Evolutionary conservation across 2,329 filamentous ascomycete species (phyloP).

Genomic region (Magnaporthales sp.): DNA sequence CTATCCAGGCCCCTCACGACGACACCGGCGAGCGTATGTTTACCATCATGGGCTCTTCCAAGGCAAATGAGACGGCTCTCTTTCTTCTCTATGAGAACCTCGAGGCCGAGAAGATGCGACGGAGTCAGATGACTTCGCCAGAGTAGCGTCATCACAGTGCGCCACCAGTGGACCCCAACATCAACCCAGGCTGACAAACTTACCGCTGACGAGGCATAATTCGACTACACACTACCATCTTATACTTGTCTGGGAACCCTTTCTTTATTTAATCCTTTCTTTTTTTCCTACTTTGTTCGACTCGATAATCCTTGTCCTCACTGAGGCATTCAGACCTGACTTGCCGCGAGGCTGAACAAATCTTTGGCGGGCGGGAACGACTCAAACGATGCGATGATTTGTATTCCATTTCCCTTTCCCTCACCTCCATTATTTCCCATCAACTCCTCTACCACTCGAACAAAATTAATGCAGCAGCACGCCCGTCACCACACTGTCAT

Average conservation of each 20-base stretch:
- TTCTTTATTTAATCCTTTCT: conserved; percentile 27
- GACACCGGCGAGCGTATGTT: conserved; percentile 99
- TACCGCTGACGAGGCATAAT: background rate
- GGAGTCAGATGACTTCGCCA: conserved; percentile 58
- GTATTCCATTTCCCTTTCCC: background rate
- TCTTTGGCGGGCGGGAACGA: conserved; percentile 28
- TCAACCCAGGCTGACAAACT: background rate
- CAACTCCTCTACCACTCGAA: background rate
- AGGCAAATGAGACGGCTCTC: conserved; percentile 89
- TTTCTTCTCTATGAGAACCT: conserved; percentile 98
- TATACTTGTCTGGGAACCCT: background rate
- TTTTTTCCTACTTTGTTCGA: conserved; percentile 12
- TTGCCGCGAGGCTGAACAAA: conserved; percentile 49
- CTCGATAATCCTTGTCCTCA: background rate
- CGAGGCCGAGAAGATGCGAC: conserved; percentile 97
- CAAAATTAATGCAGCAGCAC: background rate
- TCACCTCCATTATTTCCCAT: background rate
- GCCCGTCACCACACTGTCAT: background rate
- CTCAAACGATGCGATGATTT: background rate
- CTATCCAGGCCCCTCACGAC: conserved; percentile 69
- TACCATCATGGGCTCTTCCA: conserved; percentile 93
- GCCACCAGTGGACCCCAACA: background rate
- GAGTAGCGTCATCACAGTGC: conserved; percentile 1
- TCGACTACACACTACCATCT: background rate
- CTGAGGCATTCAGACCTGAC: conserved; percentile 47